Conservation (phyloP, 495 filamentous ascomycete species). For the Pseudoneurospora amorphoporcata region DNA sequence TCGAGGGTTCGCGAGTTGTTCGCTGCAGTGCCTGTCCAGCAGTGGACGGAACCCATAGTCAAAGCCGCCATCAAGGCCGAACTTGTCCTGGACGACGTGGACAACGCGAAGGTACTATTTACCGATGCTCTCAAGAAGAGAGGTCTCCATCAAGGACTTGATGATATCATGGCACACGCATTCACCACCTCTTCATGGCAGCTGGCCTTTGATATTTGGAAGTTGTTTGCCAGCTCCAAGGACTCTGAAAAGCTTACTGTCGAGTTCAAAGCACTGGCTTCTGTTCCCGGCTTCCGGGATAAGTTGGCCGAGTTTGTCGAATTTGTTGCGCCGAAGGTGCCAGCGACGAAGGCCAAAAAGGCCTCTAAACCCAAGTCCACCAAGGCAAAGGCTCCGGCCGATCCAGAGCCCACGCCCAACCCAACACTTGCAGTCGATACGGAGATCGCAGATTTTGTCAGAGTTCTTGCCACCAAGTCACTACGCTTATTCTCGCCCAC, state of each 20-base stretch:
- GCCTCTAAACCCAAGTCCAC: not conserved
- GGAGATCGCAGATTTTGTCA: constrained; percentile 5
- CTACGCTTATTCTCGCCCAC: constrained; percentile 6
- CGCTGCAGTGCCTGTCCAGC: not conserved
- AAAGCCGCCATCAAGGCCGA: constrained; percentile 15
- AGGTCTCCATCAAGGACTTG: constrained; percentile 10
- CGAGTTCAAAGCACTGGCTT: constrained; percentile 2
- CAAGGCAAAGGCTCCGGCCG: not conserved
- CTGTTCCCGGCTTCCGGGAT: constrained; percentile 1
- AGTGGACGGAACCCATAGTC: constrained; percentile 19
- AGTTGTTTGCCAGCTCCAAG: constrained; percentile 4
- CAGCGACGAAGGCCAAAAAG: not conserved
- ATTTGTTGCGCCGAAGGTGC: not conserved
- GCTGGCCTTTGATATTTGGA: constrained; percentile 13
- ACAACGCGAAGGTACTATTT: constrained; percentile 13
- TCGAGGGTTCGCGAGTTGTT: constrained; percentile 19
- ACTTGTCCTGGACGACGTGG: constrained; percentile 9
- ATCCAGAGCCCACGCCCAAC: not conserved
- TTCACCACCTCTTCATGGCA: constrained; percentile 15
- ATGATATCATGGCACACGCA: constrained; percentile 14
- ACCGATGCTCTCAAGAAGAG: constrained; percentile 7
- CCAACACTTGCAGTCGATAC: not conserved
- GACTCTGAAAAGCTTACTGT: not conserved
- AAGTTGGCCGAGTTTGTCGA: constrained; percentile 3
- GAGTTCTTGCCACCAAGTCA: constrained; percentile 8